phyloP scores from a whole-genome alignment of 2,329 filamentous ascomycete genomes.

The Ascochyta fabae region DNA sequence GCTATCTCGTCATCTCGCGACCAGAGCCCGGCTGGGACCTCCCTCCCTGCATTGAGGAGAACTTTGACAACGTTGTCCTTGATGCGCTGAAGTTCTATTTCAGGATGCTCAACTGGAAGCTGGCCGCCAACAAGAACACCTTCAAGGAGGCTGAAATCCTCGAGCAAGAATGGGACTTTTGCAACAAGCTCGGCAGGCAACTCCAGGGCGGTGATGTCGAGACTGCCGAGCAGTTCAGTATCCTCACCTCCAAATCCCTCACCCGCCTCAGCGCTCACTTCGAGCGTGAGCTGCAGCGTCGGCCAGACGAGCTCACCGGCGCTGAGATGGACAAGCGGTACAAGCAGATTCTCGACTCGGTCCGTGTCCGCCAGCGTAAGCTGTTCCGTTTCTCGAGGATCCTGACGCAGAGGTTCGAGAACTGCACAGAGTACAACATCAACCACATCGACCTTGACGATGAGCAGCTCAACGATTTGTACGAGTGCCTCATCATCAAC shows the following conservation, averaged over 20 bases:
- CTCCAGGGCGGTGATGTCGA: slow-evolving; percentile 94
- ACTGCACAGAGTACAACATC: slow-evolving; percentile 93
- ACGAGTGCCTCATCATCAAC: slow-evolving; percentile 78
- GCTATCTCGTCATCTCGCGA: slow-evolving; percentile 82
- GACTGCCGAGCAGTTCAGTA: slow-evolving; percentile 95
- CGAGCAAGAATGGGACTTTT: slow-evolving; percentile 98
- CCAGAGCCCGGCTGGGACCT: slow-evolving; percentile 94
- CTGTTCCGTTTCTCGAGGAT: slow-evolving; percentile 93
- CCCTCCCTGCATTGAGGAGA: slow-evolving; percentile 94
- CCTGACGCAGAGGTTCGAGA: slow-evolving; percentile 92
- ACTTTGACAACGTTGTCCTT: slow-evolving; percentile 88
- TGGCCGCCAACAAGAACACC: slow-evolving; percentile 96
- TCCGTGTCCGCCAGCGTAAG: slow-evolving; percentile 94
- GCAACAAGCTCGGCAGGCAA: slow-evolving; percentile 88
- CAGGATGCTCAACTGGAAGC: slow-evolving; percentile 97
- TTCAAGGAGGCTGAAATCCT: slow-evolving; percentile 98
- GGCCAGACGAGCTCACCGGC: slow-evolving; percentile 78
- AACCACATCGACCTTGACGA: slow-evolving; percentile 72
- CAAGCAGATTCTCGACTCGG: slow-evolving; percentile 93
- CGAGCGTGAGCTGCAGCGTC: slow-evolving; percentile 84
- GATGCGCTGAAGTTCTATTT: slow-evolving; percentile 98
- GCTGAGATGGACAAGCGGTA: slow-evolving; percentile 96
- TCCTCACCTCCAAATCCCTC: slow-evolving; percentile 89
- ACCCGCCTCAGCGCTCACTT: slow-evolving; percentile 89
- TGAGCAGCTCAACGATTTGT: slow-evolving; percentile 75